These are phyloP conservation scores for Flaveria bidentis DNA, from an alignment of 129 eudicot species.

Conservation along the genomic window DNA sequence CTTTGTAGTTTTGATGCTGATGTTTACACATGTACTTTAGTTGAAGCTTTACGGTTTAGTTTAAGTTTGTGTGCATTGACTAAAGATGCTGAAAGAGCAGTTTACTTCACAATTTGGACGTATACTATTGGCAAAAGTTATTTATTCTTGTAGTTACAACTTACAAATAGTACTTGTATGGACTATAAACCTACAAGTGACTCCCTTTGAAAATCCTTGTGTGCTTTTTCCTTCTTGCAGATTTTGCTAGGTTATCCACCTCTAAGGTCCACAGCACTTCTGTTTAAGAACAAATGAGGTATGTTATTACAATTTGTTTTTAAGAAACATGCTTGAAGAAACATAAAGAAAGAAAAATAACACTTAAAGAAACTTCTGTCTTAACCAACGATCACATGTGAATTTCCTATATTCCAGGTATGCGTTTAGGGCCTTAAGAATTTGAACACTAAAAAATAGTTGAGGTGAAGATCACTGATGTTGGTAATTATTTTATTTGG, in stretches of 20 bases:
- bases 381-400: not conserved
- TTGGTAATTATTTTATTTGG: not conserved
- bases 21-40: not conserved
- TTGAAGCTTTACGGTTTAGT: conserved; percentile 3
- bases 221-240: not conserved
- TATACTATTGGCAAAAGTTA: not conserved
- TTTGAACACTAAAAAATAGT: not conserved
- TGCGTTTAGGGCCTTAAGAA: not conserved
- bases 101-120: not conserved
- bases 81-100: not conserved
- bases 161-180: not conserved
- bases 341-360: not conserved
- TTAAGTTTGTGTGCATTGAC: conserved; percentile 6
- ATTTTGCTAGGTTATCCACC: not conserved
- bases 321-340: not conserved
- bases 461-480: not conserved
- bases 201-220: not conserved
- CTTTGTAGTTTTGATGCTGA: not conserved
- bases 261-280: not conserved
- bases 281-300: conserved; percentile 5
- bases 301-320: conserved; percentile 1
- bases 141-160: not conserved
- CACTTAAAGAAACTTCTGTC: not conserved
- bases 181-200: not conserved
- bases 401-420: not conserved